Base-by-base conservation (phyloP, 108 stramenopile genomes). In the Cylindrotheca fusiformis region DNA sequence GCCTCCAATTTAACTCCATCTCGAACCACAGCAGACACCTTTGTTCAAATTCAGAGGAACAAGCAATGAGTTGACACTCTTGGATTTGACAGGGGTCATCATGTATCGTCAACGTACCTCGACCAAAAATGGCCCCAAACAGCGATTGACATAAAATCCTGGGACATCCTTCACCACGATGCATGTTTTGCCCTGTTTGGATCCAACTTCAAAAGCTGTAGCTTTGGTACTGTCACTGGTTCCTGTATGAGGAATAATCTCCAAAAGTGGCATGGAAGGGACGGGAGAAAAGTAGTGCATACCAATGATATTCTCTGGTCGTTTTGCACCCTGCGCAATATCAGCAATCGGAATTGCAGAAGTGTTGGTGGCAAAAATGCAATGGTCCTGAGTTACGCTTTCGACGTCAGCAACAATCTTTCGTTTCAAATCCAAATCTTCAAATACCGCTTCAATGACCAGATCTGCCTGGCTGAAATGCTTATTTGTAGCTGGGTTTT, bases 261-360 rank as follows among this genome's bases (percentile, higher is more conserved):
- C 99, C 65, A 99, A 78, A 48, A 99, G 76, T 4, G 97, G 97
- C 99, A 99, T 99, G 32, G 72, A 72, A n/a, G 96, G 96, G 48
- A 99, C 99, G 4, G 99, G 99, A 26, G 87, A 90, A 78, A 99
- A 99, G 79, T 99, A 99, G 78, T 99, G 99, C 97, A 99, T 98
- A 54, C 99, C 99, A 21, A 98, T 81, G 44, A 99, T 87, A 58
- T 94, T 92, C 61, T 96, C 83, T 27, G 96, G 95, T 46, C 96
- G 83, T 65, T 74, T 80, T 52, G 95, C 83, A 10, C 91, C 96
- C 56, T 91, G 79, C 53, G 97, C 99, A 72, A 99, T 97, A 27
- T 84, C 85, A 20, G 84, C 86, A 68, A 99, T 99, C 8, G 99
- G 99, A 57, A 99, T 97, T 10, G 99, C 99, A 28, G 88, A 91